A percentile compares a stretch with the other conserved stretches of the same genome.
phyloP scores from a whole-genome alignment of 305 asterid species.

The Plantago coronopus region DNA sequence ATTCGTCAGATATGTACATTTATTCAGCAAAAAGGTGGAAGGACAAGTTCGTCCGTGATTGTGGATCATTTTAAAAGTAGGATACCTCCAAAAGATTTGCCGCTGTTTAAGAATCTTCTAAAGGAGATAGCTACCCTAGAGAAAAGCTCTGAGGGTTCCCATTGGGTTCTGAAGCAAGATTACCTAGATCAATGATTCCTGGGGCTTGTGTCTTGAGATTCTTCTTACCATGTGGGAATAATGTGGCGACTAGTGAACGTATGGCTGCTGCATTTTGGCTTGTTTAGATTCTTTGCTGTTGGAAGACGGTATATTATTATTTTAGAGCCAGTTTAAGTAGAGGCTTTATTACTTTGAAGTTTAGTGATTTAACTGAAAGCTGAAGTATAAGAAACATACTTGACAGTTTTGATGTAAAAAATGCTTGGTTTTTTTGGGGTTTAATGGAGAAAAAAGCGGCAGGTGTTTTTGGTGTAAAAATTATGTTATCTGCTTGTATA shows the following conservation, averaged over 20 bases:
- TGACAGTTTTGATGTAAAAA: no score
- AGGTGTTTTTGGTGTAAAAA: no score
- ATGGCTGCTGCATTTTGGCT: neutral
- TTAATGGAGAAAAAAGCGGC: no score
- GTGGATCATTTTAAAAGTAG: conserved; percentile 72
- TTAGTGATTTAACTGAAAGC: no score
- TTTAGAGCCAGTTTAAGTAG: no score
- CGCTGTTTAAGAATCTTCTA: conserved; percentile 78
- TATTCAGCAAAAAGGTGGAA: conserved; percentile 75
- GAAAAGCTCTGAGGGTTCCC: conserved; percentile 54
- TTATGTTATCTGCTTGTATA: no score
- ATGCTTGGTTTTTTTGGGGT: no score
- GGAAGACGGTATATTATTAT: no score
- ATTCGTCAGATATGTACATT: conserved; percentile 87
- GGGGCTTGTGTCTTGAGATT: neutral
- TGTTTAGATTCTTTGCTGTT: neutral
- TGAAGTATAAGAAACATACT: no score
- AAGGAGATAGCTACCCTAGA: conserved; percentile 87
- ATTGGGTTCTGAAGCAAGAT: conserved; percentile 79
- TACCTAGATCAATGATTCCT: conserved; percentile 42
- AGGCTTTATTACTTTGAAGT: no score
- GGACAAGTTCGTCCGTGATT: conserved; percentile 59
- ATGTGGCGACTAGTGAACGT: neutral
- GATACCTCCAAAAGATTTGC: conserved; percentile 76
- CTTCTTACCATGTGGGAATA: neutral